Evolutionary conservation across 352 stramenopile genomes (phyloP), one percentile per base, ranked within the genome.

Genomic region (Globisporangium viniferum): DNA sequence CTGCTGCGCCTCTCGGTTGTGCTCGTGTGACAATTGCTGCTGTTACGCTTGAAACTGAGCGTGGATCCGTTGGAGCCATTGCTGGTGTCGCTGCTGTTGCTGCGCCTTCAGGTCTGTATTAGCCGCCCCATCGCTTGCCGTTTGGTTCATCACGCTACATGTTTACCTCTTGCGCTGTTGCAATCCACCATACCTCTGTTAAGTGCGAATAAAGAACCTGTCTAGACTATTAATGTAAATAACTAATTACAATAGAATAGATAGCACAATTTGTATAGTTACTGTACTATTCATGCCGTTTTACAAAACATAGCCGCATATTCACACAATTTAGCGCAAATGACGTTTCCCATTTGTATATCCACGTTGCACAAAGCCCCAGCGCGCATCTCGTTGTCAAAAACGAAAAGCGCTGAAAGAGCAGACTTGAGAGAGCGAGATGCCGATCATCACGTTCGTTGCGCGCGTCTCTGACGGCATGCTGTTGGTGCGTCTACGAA

Each of bases 401-500:
- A 48, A 48, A 48, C 41, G 15, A 48, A 44, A 59, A 59, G 15
- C 48, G 27, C 5, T 5, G 20, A 59, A 58, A 15, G 5, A 59
- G 24, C 12, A 15, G 48, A 7, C 53, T 58, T 10, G 8, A 29
- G 33, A 9, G 14, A 69, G 27, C 15, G 31, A 58, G 66, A 98
- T 98, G 94, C 93, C 94, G 68, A 96, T 98, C 69, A 94, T 98
- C 73, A 98, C 94, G 57, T 97, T 98, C 72, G 83, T 98, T 8
- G 94, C 94, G 69, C 90, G 94, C 66, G 86, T 98, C 39, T 97
- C 89, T 51, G 94, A 98, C 74, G 94, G 94, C 59, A 96, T 98
- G 80, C 79, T 98, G 58, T 86, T 98, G 71, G 88, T 96, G 60
- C 64, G 82, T 71, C 5, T 12, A 5, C 15, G 22, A 24, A 24